Evolutionary conservation across 805 yeast genomes (phyloP), one percentile per base, ranked within the genome.

Genomic region (Wickerhamomyces chaumierensis): DNA sequence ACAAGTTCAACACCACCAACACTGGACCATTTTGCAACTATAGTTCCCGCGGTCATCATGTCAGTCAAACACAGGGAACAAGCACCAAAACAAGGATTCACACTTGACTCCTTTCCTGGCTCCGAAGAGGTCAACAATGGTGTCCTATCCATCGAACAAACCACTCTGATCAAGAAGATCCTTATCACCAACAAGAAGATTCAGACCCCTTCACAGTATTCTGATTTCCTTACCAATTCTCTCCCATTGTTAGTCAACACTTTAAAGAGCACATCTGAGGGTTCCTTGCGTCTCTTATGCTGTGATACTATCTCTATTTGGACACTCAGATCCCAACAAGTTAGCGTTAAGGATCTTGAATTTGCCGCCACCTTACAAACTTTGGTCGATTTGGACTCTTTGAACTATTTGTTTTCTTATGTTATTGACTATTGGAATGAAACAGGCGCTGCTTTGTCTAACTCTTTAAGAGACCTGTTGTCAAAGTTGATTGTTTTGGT

Each of bases 381-480:
- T 1, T 36, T 50, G 15, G 34, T 57, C 9, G 39, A 52, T 8
- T 41, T 39, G 17, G 42, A 33, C 3, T 39, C 43, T 13, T 48
- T 66, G 5, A 46, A 45, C 34, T 53, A 56, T 20, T 39, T 76
- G 2, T 73, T 73, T 48, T 62, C 63, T 18, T 81, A 71, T 53
- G 67, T 81, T 13, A 58, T 79, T 31, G 87, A 78, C 46, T 77
- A 72, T 53, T 78, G 87, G 77, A 75, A 73, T 38, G 83, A 78
- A 37, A 71, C 83, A 2, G 78, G 81, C 4, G 75, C 82, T 2
- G 78, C 94, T 0, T 55, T 83, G 20, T 75, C 80, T 5, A 83
- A 81, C 50, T 78, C 94, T 0, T 55, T 84, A 38, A 70, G 66
- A 39, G 82, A 75, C 25, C 51, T 86, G 35, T 69, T 85, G 36